Conservation (phyloP, 805 yeast genomes). For the Scheffersomyces coipomensis region DNA sequence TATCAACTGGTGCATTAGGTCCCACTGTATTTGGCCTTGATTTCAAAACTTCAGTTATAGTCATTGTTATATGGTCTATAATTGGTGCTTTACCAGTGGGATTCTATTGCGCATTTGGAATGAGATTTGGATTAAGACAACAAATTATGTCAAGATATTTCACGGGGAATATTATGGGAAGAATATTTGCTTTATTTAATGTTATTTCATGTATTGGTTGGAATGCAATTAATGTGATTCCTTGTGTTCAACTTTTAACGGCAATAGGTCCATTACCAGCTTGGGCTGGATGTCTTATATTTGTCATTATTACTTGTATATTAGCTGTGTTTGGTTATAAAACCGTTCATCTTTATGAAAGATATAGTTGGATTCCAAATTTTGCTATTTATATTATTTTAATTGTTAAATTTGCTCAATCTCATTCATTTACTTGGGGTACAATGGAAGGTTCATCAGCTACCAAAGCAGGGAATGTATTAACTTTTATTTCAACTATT, state of each 20-base stretch:
- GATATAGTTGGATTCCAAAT: conserved; percentile 33
- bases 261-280: conserved; percentile 29
- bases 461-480: conserved; percentile 26
- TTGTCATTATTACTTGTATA: conserved; percentile 25
- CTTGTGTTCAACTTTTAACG: conserved; percentile 26
- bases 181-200: conserved; percentile 25
- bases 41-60: conserved; percentile 29
- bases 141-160: conserved; percentile 29
- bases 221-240: conserved; percentile 31
- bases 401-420: conserved; percentile 24
- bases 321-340: conserved; percentile 32
- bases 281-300: conserved; percentile 35
- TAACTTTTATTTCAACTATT: conserved; percentile 24
- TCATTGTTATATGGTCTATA: conserved; percentile 29
- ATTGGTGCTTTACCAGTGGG: conserved; percentile 40
- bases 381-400: conserved; percentile 24
- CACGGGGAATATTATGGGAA: conserved; percentile 30
- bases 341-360: conserved; percentile 27
- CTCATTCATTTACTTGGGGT: conserved; percentile 22
- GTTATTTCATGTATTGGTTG: conserved; percentile 32
- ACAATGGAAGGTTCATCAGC: conserved; percentile 23
- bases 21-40: conserved; percentile 29
- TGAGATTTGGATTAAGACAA: conserved; percentile 40
- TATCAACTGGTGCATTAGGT: conserved; percentile 36
- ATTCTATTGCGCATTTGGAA: conserved; percentile 34